Percentiles rank a stretch among this genome's conserved stretches.
Conservation (phyloP, 2,329 filamentous ascomycete species). For the Paraphoma chrysanthemicola region DNA sequence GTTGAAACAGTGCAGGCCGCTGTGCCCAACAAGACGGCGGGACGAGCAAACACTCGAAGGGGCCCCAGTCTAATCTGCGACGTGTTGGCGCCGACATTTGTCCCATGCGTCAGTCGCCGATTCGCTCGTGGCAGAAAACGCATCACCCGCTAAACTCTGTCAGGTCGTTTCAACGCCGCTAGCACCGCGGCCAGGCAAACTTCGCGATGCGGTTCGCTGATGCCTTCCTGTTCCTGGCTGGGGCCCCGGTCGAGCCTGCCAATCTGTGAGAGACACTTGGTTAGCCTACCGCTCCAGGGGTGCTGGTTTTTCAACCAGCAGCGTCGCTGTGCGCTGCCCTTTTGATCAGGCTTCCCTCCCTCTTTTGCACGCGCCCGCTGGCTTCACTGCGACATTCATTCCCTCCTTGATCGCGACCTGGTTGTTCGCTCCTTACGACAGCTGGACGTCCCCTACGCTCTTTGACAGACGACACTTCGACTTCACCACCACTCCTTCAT, state of each 20-base stretch:
- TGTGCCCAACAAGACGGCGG: constrained; percentile 17
- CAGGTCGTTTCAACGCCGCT: constrained; percentile 14
- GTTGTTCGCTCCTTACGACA: constrained; percentile 51
- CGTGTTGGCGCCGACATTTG: constrained; percentile 26
- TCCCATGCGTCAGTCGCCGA: constrained; percentile 11
- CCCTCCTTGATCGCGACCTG: constrained; percentile 39
- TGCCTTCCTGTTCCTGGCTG: constrained; percentile 22
- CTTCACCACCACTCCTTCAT: constrained; percentile 18
- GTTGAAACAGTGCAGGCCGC: constrained; percentile 30
- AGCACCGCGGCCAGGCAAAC: constrained; percentile 4
- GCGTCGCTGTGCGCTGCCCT: constrained; percentile 26
- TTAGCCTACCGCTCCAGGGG: constrained; percentile 16
- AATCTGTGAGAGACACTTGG: constrained; percentile 35
- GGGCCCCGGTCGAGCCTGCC: constrained; percentile 27
- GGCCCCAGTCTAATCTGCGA: constrained; percentile 32
- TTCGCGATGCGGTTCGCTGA: constrained; percentile 25
- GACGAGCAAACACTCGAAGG: constrained; percentile 5
- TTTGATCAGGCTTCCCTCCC: constrained; percentile 34
- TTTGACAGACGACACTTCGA: constrained; percentile 45
- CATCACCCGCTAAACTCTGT: constrained; percentile 22
- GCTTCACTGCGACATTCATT: constrained; percentile 31
- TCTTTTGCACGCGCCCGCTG: constrained; percentile 31
- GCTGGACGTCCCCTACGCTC: constrained; percentile 42
- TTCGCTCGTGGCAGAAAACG: constrained; percentile 25
- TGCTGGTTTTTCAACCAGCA: constrained; percentile 30